These are phyloP conservation scores for Kazachstania africana DNA, from an alignment of 805 yeast genomes.

Conservation along the genomic window DNA sequence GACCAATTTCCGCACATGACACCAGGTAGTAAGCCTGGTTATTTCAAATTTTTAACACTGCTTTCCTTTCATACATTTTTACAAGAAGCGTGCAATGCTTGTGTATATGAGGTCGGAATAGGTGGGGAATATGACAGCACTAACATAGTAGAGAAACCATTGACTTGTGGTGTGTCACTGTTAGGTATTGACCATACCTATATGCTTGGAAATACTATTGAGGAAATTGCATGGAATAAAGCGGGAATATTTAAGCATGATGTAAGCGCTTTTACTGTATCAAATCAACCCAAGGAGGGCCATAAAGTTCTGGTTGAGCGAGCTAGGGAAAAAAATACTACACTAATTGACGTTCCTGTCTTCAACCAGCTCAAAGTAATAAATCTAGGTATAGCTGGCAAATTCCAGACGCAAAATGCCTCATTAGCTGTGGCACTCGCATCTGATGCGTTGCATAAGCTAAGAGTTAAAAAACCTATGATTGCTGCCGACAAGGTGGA, in stretches of 20 bases:
- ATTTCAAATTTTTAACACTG: slow-evolving; percentile 82
- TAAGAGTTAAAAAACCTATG: slow-evolving; percentile 31
- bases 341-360: slow-evolving; percentile 40
- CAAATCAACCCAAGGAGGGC: slow-evolving; percentile 44
- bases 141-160: slow-evolving; percentile 67
- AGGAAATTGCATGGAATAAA: slow-evolving; percentile 91
- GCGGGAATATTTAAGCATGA: slow-evolving; percentile 77
- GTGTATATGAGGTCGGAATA: slow-evolving; percentile 94
- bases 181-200: slow-evolving; percentile 87
- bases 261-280: slow-evolving; percentile 56
- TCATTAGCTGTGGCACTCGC: slow-evolving; percentile 73
- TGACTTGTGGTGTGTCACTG: slow-evolving; percentile 74
- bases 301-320: slow-evolving; percentile 47
- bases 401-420: slow-evolving; percentile 77
- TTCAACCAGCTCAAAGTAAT: slow-evolving; percentile 28
- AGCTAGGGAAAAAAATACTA: slow-evolving; percentile 51
- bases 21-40: slow-evolving; percentile 71
- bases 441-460: slow-evolving; percentile 40
- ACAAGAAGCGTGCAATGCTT: slow-evolving; percentile 83
- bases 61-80: slow-evolving; percentile 84
- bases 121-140: slow-evolving; percentile 99
- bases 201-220: slow-evolving; percentile 77
- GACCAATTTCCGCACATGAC: slow-evolving; percentile 62
- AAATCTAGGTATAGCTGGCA: slow-evolving; percentile 67
- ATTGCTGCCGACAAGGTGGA: slow-evolving; percentile 5